These are phyloP conservation scores for Tanacetum coccineum DNA, from an alignment of 129 eudicot genomes.

Conservation along the genomic window DNA sequence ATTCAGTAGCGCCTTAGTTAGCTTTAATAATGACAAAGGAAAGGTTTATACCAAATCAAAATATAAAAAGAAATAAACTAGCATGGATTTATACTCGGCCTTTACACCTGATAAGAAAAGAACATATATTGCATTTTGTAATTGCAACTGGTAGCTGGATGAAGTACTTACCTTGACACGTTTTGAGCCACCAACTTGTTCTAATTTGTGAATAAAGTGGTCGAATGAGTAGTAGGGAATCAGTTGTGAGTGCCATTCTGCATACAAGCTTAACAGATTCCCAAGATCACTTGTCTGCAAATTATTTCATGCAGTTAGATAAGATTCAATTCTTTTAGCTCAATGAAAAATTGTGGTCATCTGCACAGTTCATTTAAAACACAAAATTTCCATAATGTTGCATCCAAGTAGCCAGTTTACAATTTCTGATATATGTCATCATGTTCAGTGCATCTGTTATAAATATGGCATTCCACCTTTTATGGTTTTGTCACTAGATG, in stretches of 20 bases:
- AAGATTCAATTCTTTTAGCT: conserved; percentile 1
- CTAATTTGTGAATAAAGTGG: conserved; percentile 84
- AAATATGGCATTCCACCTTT: conserved; percentile 2
- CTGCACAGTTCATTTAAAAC: not conserved
- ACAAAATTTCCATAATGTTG: conserved; percentile 5
- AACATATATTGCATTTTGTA: conserved; percentile 6
- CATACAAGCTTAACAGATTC: conserved; percentile 71
- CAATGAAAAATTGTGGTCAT: not conserved
- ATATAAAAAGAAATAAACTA: too few relatives aligned
- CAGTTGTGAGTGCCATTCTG: conserved; percentile 88
- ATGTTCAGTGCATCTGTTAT: not conserved
- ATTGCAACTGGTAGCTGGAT: not conserved
- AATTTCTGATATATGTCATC: not conserved
- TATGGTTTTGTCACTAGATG: not conserved
- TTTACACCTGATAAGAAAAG: not conserved
- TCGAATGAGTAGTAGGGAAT: conserved; percentile 84
- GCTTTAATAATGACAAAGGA: not conserved
- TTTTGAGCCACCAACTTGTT: conserved; percentile 71
- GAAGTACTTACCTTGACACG: conserved; percentile 66
- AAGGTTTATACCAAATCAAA: not conserved
- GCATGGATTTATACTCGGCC: too few relatives aligned
- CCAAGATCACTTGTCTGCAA: conserved; percentile 71
- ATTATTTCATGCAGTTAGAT: conserved; percentile 8
- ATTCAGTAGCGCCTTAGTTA: not conserved
- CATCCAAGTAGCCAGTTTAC: conserved; percentile 13